Conservation (phyloP, 139 green algal genomes). For the Haematococcus sp. region DNA sequence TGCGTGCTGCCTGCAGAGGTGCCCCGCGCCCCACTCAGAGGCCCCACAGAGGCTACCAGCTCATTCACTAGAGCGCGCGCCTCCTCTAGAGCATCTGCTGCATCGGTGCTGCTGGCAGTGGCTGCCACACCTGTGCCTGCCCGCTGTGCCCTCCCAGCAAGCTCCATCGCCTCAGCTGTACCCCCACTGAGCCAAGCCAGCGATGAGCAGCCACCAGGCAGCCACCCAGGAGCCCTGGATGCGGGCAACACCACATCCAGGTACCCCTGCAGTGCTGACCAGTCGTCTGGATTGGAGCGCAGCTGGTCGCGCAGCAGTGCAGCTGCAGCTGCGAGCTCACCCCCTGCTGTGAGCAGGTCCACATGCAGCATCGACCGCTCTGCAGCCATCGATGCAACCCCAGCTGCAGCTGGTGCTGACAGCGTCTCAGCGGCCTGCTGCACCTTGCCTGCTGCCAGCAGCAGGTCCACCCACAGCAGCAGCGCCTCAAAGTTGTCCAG, state of each 20-base stretch:
- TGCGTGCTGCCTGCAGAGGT: neutral
- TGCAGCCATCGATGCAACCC: conserved; percentile 29
- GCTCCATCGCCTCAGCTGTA: neutral
- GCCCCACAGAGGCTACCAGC: neutral
- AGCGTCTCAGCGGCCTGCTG: neutral
- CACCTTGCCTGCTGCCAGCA: conserved; percentile 27
- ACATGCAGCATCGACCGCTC: conserved; percentile 50
- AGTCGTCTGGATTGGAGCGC: conserved; percentile 53
- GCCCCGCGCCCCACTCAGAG: neutral
- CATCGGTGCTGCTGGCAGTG: too few species aligned
- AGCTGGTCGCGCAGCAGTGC: conserved; percentile 35
- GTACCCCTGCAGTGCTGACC: conserved; percentile 47
- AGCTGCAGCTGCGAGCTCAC: conserved; percentile 41
- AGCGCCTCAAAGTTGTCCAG: conserved; percentile 55
- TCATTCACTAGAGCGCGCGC: too few species aligned
- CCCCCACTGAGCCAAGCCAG: too few species aligned
- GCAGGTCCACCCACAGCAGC: conserved; percentile 61
- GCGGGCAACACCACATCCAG: conserved; percentile 54
- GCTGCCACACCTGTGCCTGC: too few species aligned
- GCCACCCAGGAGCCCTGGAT: too few species aligned
- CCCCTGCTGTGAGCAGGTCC: conserved; percentile 31
- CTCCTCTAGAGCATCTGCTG: too few species aligned
- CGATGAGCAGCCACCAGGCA: too few species aligned
- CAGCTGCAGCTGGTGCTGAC: neutral
- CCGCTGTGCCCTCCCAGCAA: neutral